Evolutionary conservation across 208 protist species (phyloP).

Genomic region (Naegleria lovaniensis): DNA sequence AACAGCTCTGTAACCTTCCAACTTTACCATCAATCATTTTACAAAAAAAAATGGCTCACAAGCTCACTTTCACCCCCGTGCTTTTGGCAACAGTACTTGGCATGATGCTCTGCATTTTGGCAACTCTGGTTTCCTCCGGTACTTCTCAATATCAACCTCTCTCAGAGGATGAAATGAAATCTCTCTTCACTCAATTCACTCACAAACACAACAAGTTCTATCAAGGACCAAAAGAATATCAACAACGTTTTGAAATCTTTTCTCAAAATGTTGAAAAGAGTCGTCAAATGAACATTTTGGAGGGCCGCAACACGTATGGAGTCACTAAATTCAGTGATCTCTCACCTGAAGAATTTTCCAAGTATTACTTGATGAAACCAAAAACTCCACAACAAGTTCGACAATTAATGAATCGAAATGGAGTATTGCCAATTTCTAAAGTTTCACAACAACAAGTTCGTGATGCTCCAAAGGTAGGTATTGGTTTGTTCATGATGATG

Average conservation of each 20-base stretch:
- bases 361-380: not conserved
- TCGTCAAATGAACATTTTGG: not conserved
- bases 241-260: not conserved
- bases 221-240: not conserved
- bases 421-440: too few relatives aligned
- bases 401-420: not conserved
- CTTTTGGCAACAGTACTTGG: too few relatives aligned
- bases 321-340: conserved; percentile 19
- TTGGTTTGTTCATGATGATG: not conserved
- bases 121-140: too few relatives aligned
- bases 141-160: not conserved
- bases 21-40: too few relatives aligned
- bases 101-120: too few relatives aligned
- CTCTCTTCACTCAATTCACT: not conserved
- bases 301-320: not conserved
- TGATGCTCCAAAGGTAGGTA: not conserved
- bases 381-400: not conserved
- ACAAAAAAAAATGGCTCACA: too few relatives aligned
- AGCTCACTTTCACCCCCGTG: too few relatives aligned
- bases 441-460: too few relatives aligned
- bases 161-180: not conserved
- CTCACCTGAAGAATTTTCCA: not conserved
- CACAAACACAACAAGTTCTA: not conserved
- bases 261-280: not conserved
- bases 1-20: too few relatives aligned